A percentile compares a stretch with the other conserved stretches of the same genome.
Evolutionary conservation across 2,329 filamentous ascomycete genomes (phyloP).

Genomic region (Monosporascus sp.): DNA sequence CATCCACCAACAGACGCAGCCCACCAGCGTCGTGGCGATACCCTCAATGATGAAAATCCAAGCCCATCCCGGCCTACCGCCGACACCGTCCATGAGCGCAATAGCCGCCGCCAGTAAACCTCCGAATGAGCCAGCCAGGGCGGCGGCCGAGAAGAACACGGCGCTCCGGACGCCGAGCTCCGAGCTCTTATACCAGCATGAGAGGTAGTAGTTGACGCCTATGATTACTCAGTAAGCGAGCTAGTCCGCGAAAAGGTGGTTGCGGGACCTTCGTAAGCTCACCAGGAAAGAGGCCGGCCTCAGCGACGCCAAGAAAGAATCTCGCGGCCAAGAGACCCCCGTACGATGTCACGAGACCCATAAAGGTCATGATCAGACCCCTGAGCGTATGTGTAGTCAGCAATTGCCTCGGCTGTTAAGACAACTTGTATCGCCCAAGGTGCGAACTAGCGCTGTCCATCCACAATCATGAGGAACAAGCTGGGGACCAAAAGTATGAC

Average conservation of each 20-base stretch:
- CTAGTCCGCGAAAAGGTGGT: too few relatives aligned
- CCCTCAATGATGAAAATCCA: conserved; percentile 45
- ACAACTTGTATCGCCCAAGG: too few relatives aligned
- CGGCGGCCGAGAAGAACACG: conserved; percentile 13
- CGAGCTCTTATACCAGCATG: conserved; percentile 11
- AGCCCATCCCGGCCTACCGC: conserved; percentile 40
- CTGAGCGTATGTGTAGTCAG: background rate
- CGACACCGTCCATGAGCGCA: conserved; percentile 44
- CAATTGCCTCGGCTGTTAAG: background rate
- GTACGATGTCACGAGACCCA: conserved; percentile 11
- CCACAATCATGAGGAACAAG: too few relatives aligned
- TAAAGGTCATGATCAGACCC: background rate
- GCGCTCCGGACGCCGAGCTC: conserved; percentile 16
- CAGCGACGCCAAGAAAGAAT: conserved; percentile 16
- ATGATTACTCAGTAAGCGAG: background rate
- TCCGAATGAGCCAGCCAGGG: conserved; percentile 44
- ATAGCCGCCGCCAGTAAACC: conserved; percentile 47
- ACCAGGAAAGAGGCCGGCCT: conserved; percentile 18
- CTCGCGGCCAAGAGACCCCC: conserved; percentile 12
- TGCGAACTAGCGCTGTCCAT: too few relatives aligned
- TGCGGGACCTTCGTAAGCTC: background rate
- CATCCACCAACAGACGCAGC: conserved; percentile 35
- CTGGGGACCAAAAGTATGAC: too few relatives aligned
- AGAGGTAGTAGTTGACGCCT: background rate
- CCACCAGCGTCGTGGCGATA: conserved; percentile 37